A percentile compares a stretch with the other conserved stretches of the same genome.
Conservation (phyloP, 2,329 filamentous ascomycete species). For the Talaromyces amestolkiae region DNA sequence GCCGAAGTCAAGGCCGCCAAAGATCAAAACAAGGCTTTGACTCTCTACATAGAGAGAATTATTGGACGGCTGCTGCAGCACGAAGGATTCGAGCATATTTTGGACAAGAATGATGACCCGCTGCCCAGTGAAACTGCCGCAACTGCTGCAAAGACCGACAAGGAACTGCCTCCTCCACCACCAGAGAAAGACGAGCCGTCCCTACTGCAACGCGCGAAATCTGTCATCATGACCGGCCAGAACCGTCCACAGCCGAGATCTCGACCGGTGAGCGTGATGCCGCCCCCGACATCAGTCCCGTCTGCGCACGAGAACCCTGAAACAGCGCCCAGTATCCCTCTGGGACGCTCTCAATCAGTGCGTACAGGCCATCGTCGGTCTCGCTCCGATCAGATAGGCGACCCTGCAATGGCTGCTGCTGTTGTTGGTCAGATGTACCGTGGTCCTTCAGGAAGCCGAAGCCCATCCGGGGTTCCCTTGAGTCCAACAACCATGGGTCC, state of each 20-base stretch:
- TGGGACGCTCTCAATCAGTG: conserved; percentile 43
- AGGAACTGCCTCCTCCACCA: conserved; percentile 79
- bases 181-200: conserved; percentile 51
- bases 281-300: conserved; percentile 33
- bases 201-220: conserved; percentile 61
- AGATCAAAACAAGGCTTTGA: conserved; percentile 95
- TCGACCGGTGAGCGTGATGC: conserved; percentile 47
- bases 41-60: conserved; percentile 98
- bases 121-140: conserved; percentile 29
- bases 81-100: conserved; percentile 89
- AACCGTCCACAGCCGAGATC: conserved; percentile 43
- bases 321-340: conserved; percentile 49
- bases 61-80: conserved; percentile 92
- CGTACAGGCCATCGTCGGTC: conserved; percentile 46
- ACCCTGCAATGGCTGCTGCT: conserved; percentile 55
- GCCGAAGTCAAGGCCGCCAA: conserved; percentile 74
- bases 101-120: conserved; percentile 69
- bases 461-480: conserved; percentile 51
- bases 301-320: conserved; percentile 47
- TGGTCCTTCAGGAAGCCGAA: conserved; percentile 50
- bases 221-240: conserved; percentile 51
- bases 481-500: conserved; percentile 51
- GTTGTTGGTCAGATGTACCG: conserved; percentile 90
- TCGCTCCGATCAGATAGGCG: conserved; percentile 48
- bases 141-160: conserved; percentile 59